A percentile compares a stretch with the other conserved stretches of the same genome.
These are phyloP conservation scores for Jaenimonas drosophilae DNA, from an alignment of 208 protist genomes.

Conservation along the genomic window DNA sequence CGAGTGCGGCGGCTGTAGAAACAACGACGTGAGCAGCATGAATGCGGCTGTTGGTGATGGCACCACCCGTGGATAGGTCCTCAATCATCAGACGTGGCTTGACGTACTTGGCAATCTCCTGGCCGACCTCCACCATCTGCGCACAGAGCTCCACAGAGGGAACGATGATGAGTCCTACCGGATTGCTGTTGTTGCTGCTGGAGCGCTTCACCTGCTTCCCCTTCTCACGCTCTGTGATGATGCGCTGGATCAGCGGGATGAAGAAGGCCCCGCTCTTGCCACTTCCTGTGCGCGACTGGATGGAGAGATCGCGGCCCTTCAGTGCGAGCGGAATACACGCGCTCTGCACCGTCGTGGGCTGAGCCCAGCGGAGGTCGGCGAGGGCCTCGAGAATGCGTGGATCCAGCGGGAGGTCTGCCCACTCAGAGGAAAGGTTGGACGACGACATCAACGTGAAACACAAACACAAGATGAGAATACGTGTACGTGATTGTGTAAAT, in stretches of 20 bases:
- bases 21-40: slow-evolving; percentile 78
- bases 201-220: slow-evolving; percentile 11
- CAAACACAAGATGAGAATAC: slow-evolving; percentile 5
- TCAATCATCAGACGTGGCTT: slow-evolving; percentile 73
- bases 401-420: slow-evolving; percentile 74
- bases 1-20: slow-evolving; percentile 74
- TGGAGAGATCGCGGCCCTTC: slow-evolving; percentile 82
- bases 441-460: background rate
- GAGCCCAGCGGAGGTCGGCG: slow-evolving; percentile 64
- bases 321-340: slow-evolving; percentile 91
- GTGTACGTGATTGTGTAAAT: background rate
- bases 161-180: slow-evolving; percentile 91
- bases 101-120: slow-evolving; percentile 62
- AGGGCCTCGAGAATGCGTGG: slow-evolving; percentile 74
- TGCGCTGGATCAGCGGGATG: slow-evolving; percentile 77
- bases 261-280: slow-evolving; percentile 89
- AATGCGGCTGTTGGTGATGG: slow-evolving; percentile 47
- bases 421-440: no score
- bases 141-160: slow-evolving; percentile 94
- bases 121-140: slow-evolving; percentile 84
- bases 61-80: slow-evolving; percentile 58
- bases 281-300: slow-evolving; percentile 81
- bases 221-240: slow-evolving; percentile 71
- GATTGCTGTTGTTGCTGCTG: slow-evolving; percentile 27
- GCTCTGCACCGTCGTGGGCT: slow-evolving; percentile 91